Percentiles rank a stretch among this genome's conserved stretches.
Conservation (phyloP, 495 filamentous ascomycete genomes). For the Xylaria flabelliformis region DNA sequence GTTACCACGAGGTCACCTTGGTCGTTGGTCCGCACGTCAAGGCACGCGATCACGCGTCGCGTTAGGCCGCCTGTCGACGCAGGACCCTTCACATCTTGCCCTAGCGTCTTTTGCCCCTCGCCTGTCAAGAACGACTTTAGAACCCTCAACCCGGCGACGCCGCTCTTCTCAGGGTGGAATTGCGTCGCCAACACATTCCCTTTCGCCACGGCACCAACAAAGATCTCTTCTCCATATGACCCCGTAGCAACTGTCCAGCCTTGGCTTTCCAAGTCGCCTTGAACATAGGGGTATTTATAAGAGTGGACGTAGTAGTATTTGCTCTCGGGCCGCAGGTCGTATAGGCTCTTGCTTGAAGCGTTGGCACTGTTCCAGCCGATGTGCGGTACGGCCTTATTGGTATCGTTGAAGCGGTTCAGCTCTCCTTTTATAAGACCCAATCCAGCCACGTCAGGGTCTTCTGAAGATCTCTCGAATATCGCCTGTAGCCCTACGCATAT, state of each 20-base stretch:
- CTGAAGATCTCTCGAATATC: conserved; percentile 82
- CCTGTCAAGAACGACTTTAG: conserved; percentile 85
- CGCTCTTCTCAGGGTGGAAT: conserved; percentile 98
- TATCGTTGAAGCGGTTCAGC: conserved; percentile 77
- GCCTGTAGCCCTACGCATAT: conserved; percentile 96
- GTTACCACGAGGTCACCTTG: conserved; percentile 94
- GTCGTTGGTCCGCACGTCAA: conserved; percentile 97
- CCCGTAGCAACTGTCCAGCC: conserved; percentile 91
- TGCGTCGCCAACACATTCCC: conserved; percentile 89
- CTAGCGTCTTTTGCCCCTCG: conserved; percentile 54
- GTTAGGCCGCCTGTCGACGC: conserved; percentile 71
- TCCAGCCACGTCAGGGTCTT: conserved; percentile 72
- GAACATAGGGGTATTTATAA: conserved; percentile 79
- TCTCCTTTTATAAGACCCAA: conserved; percentile 73
- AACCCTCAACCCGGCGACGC: conserved; percentile 81
- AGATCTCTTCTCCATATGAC: conserved; percentile 85
- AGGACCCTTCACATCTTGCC: conserved; percentile 29
- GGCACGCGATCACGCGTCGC: conserved; percentile 88
- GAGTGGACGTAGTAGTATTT: conserved; percentile 99
- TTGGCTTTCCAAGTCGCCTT: conserved; percentile 71
- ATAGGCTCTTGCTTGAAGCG: conserved; percentile 62
- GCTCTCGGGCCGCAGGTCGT: conserved; percentile 75
- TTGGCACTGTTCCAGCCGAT: conserved; percentile 96
- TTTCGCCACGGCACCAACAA: conserved; percentile 87
- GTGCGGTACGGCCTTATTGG: conserved; percentile 87